Conservation (phyloP, 1,139 yeast genomes). For the Sugiyamaella paludigena region DNA sequence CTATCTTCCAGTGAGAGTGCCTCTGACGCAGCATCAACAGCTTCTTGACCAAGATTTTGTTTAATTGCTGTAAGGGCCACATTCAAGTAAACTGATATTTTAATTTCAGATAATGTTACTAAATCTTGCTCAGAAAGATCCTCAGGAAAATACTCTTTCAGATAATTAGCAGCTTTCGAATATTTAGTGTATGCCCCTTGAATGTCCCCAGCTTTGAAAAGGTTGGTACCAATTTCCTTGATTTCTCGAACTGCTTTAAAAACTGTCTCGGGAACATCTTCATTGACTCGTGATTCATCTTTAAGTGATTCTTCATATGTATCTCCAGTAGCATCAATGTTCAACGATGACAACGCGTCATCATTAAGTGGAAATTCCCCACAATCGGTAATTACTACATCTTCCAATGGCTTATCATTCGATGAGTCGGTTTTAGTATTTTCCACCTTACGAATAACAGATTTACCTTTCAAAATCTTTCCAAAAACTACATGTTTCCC, state of each 20-base stretch:
- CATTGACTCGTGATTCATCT: conserved; percentile 67
- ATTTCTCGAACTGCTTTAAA: conserved; percentile 62
- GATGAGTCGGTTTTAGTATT: conserved; percentile 51
- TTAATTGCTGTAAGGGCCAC: conserved; percentile 75
- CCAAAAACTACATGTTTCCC: conserved; percentile 98
- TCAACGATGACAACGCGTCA: conserved; percentile 36
- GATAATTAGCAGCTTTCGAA: conserved; percentile 62
- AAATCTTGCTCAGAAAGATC: conserved; percentile 46
- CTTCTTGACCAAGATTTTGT: conserved; percentile 53
- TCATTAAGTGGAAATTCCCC: conserved; percentile 64
- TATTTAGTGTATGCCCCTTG: conserved; percentile 63
- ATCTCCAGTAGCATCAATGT: conserved; percentile 80
- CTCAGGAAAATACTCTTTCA: conserved; percentile 68
- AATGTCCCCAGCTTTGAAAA: conserved; percentile 63
- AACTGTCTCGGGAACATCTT: conserved; percentile 59
- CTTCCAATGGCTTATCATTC: conserved; percentile 65
- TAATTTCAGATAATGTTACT: conserved; percentile 45
- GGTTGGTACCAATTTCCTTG: conserved; percentile 73
- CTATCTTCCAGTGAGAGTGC: conserved; percentile 65
- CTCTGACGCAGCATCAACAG: conserved; percentile 58
- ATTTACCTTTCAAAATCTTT: conserved; percentile 76
- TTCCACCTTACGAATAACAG: conserved; percentile 77
- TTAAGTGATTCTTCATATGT: conserved; percentile 70
- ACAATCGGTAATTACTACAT: conserved; percentile 66
- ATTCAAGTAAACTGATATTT: conserved; percentile 65